Evolutionary conservation across 1,284 basidiomycete genomes (phyloP), one percentile per base, ranked within the genome.

Genomic region (Mrakiaceae sp.): DNA sequence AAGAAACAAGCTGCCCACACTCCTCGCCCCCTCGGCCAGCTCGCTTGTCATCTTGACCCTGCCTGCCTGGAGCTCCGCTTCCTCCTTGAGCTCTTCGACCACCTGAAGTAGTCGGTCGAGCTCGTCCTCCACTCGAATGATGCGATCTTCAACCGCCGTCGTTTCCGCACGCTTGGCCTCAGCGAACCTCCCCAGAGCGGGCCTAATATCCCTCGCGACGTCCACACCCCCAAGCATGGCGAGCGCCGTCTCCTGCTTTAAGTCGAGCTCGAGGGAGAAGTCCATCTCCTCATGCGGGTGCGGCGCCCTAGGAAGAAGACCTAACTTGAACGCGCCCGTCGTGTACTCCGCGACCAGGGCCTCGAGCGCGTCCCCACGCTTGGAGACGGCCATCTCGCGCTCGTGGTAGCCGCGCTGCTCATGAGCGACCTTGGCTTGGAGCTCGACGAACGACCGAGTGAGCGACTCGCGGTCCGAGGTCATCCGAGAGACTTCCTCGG

Each of bases 401-500:
- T 84, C 83, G 77, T 86, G 84, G 52, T 87, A 81, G 5, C 77
- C 74, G 70, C 85, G 83, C 65, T 85, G 84, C 1, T 84, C 83
- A 69, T 91, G 87, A 0, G 82, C 75, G 8, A 87, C 83, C 72
- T 86, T 90, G 70, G 81, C 80, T 68, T 83, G 84, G 55, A 91
- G 81, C 66, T 89, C 88, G 70, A 87, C 86, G 50, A 90, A 75
- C 72, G 79, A 87, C 68, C 80, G 84, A 43, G 80, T 78, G 39
- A 94, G 78, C 27, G 79, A 82, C 70, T 90, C 87, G 68, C 88
- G 86, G 69, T 92, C 89, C 12, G 84, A 84, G 69, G 86, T 92
- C 90, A 94, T 93, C 48, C 84, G 83, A 58, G 82, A 78, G 53
- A 91, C 88, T 75, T 94, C 90, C 72, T 92, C 88, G 0, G 86